Evolutionary conservation across 345 rosid genomes (phyloP), one percentile per base, ranked within the genome.

Genomic region (Anacardium occidentale): DNA sequence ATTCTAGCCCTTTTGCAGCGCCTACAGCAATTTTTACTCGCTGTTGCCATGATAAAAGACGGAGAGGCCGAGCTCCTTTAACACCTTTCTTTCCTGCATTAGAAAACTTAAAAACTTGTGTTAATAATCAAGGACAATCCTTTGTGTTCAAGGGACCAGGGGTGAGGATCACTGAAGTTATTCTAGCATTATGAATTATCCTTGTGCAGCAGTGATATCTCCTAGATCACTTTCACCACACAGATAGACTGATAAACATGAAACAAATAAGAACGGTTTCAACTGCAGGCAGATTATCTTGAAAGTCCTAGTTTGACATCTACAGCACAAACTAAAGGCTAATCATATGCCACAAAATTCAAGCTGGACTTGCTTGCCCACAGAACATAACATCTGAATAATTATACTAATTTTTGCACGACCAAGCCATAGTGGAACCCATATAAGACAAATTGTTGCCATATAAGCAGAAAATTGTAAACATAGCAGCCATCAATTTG

Each of bases 11-110:
- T 83, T 83, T 82, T 32, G 97, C 97, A 71, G 94, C 97, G 70
- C 90, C 92, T 61, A 89, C 92, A 40, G 97, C 92, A 75, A 91
- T 91, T 76, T 85, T 86, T 62, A 89, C 92, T 48, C 97, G 86
- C 66, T 87, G 92, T 57, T 82, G 80, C 94, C 97, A 91, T 12
- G 90, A 82, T 62, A 91, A 82, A 5, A 82, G 88, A 50, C 88
- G 94, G 57, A 91, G 91, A 70, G 94, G 97, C 59, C 89, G 90
- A 51, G 97, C 92, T 70, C 92, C 97, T 73, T 89, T 89, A 73
- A 89, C 90, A 62, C 91, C 94, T 77, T 89, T 91, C 74, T 90
- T 83, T 64, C 97, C 94, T 91, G 85, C 71, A 69, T 51, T 44
- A 68, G 53, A 64, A 1, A 25, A 62, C 24, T 59, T 8, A 1